Evolutionary conservation across 2,329 filamentous ascomycete genomes (phyloP), one percentile per base, ranked within the genome.

Genomic region (Verticillium klebahnii): DNA sequence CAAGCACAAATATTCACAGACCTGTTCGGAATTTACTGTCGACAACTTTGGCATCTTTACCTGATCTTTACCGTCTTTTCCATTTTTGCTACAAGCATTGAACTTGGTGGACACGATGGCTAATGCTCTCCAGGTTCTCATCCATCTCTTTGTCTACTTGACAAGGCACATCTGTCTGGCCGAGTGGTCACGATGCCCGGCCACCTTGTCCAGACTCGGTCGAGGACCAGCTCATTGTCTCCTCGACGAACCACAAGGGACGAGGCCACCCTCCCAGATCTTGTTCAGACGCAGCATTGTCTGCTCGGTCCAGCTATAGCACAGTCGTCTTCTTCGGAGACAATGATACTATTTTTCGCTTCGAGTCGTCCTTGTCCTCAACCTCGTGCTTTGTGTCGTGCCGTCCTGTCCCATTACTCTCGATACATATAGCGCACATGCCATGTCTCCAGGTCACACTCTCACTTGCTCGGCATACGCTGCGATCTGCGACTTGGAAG

Each of bases 1-100:
- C 40, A 67, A 59, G 60, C 70, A 70, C 39, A 57, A 68, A 52
- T 52, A 52, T 52, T 52, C 70, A 73, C 70, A 71, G 71, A 73
- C 72, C 71, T 74, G 71, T 73, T 73, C 71, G 69, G 69, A 71
- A 73, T 56, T 25, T 61, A 59, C 65, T 72, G 71, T 72, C 66
- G 72, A 74, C 66, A 67, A 68, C 64, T 39, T 68, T 69, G 66
- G 60, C 67, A 67, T 29, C 25, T 63, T 67, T 59, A 65, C 56
- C 62, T 69, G 67, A 64, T 55, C 14, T 45, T 63, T 29, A 29
- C 19, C 19, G 6, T 34, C 54, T 52, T 52, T 11, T 23, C 19
- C 37, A 52, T 52, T 23, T 11, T 52, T 4, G 11, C 12, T 29
- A 23, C 9, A 40, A 23, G 45, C 45, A 52, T 6, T 14, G 11